Base-by-base conservation (phyloP, 176 grass and related monocot genomes). In the Guadua angustifolia region DNA sequence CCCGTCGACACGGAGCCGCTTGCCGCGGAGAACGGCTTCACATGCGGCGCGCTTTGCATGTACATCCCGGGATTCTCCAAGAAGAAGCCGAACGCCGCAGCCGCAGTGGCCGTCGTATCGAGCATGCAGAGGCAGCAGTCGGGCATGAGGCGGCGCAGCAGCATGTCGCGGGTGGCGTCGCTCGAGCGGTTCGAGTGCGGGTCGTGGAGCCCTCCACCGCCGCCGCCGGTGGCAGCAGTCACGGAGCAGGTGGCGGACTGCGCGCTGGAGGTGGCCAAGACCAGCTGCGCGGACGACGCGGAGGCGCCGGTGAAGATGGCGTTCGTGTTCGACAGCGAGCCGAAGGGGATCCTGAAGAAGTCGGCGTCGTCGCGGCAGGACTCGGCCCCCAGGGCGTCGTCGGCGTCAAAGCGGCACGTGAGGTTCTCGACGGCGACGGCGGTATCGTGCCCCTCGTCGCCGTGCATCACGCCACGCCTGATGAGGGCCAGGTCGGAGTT, bases 121-220 rank as follows among this genome's bases (percentile, higher is more conserved):
- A 65, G 55, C 68, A 55, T 88, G 32, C 83, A 36, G 80, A 77
- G 82, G 78, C 85, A 89, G 75, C 76, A 60, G 5, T 81, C 71
- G 1, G 57, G 62, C 3, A 32, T n/a, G 36, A 52, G 77, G 80
- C 72, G 88, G 21, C 66, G 85, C 47, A 81, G 79, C 88, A 73
- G 46, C 62, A 75, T 71, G 55, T 94, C 88, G 40, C 66, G 83
- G 74, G 51, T 90, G 17, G 88, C 83, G 29, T 86, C 83, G 11
- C 75, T 94, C 56, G 92, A 91, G 83, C 83, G 86, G 79, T 94
- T 91, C 79, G 86, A 90, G 64, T 94, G 92, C 64, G 92, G 86
- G 5, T 94, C 92, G 7, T 91, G 92, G 92, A 90, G 82, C 39
- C 73, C 92, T 0, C 76, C 82, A 0, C 82, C 82, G 0, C 56